Evolutionary conservation across 352 stramenopile species (phyloP).

Genomic region (Phytopythium aichiense): DNA sequence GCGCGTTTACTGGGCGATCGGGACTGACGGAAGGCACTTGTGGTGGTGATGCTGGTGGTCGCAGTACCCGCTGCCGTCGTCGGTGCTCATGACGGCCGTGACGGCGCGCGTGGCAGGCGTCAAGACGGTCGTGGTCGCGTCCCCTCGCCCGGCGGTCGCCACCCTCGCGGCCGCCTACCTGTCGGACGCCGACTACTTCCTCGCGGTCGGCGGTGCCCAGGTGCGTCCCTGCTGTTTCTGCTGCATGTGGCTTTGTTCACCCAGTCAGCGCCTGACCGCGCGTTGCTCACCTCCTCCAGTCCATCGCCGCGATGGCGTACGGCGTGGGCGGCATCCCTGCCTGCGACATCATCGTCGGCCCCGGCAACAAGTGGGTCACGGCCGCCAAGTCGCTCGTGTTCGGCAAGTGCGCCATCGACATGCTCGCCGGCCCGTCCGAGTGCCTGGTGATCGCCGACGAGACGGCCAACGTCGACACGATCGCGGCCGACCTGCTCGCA

Average conservation of each 20-base stretch:
- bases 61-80: conserved; percentile 95
- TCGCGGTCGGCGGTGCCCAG: conserved; percentile 74
- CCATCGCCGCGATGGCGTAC: conserved; percentile 96
- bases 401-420: conserved; percentile 98
- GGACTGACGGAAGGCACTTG: neutral
- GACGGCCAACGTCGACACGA: conserved; percentile 62
- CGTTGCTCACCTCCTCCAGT: conserved; percentile 8
- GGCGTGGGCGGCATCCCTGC: conserved; percentile 87
- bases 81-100: conserved; percentile 97
- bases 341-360: conserved; percentile 98
- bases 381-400: conserved; percentile 97
- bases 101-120: conserved; percentile 94
- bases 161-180: conserved; percentile 95
- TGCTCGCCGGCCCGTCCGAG: conserved; percentile 97
- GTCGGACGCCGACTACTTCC: conserved; percentile 88
- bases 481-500: conserved; percentile 72
- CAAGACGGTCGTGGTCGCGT: conserved; percentile 93
- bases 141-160: conserved; percentile 87
- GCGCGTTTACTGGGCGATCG: neutral
- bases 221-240: neutral
- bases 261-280: neutral
- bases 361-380: conserved; percentile 99
- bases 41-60: neutral
- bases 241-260: neutral
- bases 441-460: conserved; percentile 97